Percentiles rank a stretch among this genome's conserved stretches.
Evolutionary conservation across 805 yeast species (phyloP).

Genomic region (Candida ascalaphidarum): DNA sequence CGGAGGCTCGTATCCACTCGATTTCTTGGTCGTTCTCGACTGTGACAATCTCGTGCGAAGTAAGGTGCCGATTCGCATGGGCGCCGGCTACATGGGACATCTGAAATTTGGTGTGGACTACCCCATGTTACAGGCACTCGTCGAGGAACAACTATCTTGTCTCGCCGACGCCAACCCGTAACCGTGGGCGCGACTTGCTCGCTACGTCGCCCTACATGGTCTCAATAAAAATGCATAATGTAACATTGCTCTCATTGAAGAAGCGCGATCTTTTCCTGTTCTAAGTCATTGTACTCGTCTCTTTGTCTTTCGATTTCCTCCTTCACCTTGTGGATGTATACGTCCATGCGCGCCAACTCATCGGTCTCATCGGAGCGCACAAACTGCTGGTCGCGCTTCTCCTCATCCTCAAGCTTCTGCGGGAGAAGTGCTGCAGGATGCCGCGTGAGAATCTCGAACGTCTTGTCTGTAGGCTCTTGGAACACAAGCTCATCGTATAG

Average conservation of each 20-base stretch:
- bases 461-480: slow-evolving; percentile 88
- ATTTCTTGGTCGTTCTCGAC: slow-evolving; percentile 16
- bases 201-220: not conserved
- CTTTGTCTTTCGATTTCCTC: slow-evolving; percentile 32
- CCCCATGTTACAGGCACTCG: slow-evolving; percentile 1
- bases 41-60: slow-evolving; percentile 5
- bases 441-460: slow-evolving; percentile 69
- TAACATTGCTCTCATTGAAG: slow-evolving; percentile 14
- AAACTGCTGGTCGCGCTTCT: slow-evolving; percentile 32
- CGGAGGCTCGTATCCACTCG: slow-evolving; percentile 27
- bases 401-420: slow-evolving; percentile 21
- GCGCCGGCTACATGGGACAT: not conserved
- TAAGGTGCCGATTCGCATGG: slow-evolving; percentile 10
- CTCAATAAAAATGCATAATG: not conserved
- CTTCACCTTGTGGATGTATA: slow-evolving; percentile 27
- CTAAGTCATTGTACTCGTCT: slow-evolving; percentile 29
- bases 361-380: slow-evolving; percentile 31
- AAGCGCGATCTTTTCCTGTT: slow-evolving; percentile 31
- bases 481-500: slow-evolving; percentile 88
- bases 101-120: slow-evolving; percentile 4
- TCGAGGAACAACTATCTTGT: slow-evolving; percentile 2
- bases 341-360: slow-evolving; percentile 32
- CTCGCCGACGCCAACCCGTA: not conserved
- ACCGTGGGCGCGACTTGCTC: not conserved
- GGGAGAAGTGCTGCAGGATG: slow-evolving; percentile 55